Percentiles rank a stretch among this genome's conserved stretches.
Evolutionary conservation across 441 rosid genomes (phyloP).

Genomic region (Erodium moschatum): DNA sequence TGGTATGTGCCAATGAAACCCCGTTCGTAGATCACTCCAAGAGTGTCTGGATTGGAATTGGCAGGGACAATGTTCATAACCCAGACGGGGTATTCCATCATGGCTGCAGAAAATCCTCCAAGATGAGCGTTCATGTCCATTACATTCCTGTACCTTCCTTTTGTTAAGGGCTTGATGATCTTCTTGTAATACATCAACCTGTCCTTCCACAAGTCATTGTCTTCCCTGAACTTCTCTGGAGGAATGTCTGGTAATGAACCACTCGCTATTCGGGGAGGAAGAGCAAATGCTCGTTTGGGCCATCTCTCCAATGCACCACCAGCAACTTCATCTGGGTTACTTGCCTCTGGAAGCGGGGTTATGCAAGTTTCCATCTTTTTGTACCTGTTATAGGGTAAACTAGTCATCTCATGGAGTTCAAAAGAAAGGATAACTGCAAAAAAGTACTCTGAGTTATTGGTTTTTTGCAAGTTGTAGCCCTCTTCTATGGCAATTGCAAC

Average conservation of each 20-base stretch:
- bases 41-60: slow-evolving; percentile 41
- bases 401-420: neutral
- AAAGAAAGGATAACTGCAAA: too few species aligned
- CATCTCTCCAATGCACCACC: slow-evolving; percentile 79
- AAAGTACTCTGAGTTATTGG: too few species aligned
- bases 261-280: slow-evolving; percentile 68
- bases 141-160: slow-evolving; percentile 58
- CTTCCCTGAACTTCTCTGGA: slow-evolving; percentile 49
- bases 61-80: slow-evolving; percentile 60
- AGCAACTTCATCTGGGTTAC: slow-evolving; percentile 57
- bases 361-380: slow-evolving; percentile 69
- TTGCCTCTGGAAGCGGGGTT: slow-evolving; percentile 70
- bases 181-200: slow-evolving; percentile 52
- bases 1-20: slow-evolving; percentile 58
- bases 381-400: slow-evolving; percentile 38
- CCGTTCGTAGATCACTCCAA: slow-evolving; percentile 52
- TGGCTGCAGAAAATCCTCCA: slow-evolving; percentile 45
- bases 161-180: slow-evolving; percentile 36
- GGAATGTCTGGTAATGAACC: slow-evolving; percentile 54
- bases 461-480: too few species aligned
- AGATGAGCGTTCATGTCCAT: slow-evolving; percentile 52
- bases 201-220: slow-evolving; percentile 63
- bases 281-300: slow-evolving; percentile 64
- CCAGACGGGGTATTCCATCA: slow-evolving; percentile 49
- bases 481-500: too few species aligned